Conservation (phyloP, 306 rosid genomes). For the Vigna trinervia region DNA sequence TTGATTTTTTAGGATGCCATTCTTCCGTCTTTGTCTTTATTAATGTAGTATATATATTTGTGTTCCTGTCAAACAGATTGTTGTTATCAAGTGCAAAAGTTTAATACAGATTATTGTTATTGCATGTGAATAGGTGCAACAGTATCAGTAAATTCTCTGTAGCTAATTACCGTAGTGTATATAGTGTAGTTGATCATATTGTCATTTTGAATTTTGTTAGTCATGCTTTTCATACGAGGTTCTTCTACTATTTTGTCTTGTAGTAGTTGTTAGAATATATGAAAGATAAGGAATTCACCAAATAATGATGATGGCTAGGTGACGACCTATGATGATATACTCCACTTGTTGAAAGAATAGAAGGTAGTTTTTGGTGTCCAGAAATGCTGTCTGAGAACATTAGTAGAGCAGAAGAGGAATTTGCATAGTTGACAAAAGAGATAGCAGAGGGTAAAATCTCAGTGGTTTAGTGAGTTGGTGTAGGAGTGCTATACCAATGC, state of each 20-base stretch:
- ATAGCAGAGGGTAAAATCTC: background rate
- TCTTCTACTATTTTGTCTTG: background rate
- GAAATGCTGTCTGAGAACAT: background rate
- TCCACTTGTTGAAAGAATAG: background rate
- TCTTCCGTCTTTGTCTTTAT: slow-evolving; percentile 5
- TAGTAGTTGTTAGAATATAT: background rate
- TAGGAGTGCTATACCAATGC: background rate
- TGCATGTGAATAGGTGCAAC: background rate
- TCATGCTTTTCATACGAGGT: background rate
- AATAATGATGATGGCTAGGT: background rate
- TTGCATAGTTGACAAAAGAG: background rate
- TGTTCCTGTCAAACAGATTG: background rate
- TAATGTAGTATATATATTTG: background rate
- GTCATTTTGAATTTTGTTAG: background rate
- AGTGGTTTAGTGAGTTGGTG: background rate
- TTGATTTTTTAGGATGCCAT: background rate
- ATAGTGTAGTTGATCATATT: background rate
- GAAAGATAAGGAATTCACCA: background rate
- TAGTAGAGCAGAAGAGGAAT: background rate
- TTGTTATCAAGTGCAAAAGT: background rate
- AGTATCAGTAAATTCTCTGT: background rate
- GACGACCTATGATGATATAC: background rate
- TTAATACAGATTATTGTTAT: background rate
- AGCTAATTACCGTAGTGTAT: background rate
- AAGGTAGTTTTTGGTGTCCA: background rate